Conservation (phyloP, 2,329 filamentous ascomycete genomes). For the Botrytis squamosa region DNA sequence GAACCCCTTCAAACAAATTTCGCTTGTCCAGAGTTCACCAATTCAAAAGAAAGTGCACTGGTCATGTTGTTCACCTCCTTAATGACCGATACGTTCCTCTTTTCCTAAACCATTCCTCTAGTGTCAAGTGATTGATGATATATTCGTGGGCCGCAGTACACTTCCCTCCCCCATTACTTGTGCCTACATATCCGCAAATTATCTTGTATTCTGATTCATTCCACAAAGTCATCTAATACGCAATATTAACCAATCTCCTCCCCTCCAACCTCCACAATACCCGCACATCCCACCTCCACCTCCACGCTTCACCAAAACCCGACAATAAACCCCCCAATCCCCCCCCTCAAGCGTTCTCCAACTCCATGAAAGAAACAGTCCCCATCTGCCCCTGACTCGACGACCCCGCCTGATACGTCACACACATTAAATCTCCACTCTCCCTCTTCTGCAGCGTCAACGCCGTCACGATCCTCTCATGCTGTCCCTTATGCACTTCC, state of each 20-base stretch:
- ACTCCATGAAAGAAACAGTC: neutral
- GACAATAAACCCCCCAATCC: neutral
- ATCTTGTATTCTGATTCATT: neutral
- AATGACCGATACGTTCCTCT: neutral
- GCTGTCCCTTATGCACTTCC: neutral
- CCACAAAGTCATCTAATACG: too few relatives aligned
- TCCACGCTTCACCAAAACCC: too few relatives aligned
- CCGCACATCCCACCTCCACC: too few relatives aligned
- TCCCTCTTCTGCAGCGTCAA: neutral
- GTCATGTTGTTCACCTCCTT: neutral
- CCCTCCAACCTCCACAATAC: neutral
- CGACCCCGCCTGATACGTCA: neutral
- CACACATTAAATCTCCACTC: neutral
- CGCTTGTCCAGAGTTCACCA: neutral
- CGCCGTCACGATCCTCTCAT: neutral
- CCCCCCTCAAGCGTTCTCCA: neutral
- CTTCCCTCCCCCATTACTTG: too few relatives aligned
- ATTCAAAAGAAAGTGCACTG: neutral
- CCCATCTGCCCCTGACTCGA: neutral
- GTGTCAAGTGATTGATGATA: neutral
- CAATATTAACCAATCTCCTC: too few relatives aligned
- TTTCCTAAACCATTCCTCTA: neutral
- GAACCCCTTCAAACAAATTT: neutral
- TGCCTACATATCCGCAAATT: neutral
- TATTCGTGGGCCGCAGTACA: neutral